Percentiles rank a stretch among this genome's conserved stretches.
Conservation (phyloP, 306 rosid genomes). For the Citrullus mucosospermus region DNA sequence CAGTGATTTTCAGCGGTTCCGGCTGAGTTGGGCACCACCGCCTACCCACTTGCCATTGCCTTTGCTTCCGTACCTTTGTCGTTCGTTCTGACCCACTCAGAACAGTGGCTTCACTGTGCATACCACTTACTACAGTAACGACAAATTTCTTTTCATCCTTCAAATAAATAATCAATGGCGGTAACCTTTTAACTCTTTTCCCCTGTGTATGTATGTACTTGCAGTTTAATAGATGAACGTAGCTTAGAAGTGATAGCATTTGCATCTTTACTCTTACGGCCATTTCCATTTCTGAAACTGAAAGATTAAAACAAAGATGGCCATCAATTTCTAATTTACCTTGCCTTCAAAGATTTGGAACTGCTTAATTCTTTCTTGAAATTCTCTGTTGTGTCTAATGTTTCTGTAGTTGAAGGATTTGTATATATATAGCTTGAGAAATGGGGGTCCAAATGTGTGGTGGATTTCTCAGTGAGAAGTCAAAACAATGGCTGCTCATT, state of each 20-base stretch:
- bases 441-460: conserved; percentile 1
- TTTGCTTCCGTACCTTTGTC: background rate
- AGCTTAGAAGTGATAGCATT: conserved; percentile 4
- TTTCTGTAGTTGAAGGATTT: background rate
- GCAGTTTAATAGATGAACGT: background rate
- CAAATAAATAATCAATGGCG: conserved; percentile 4
- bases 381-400: conserved; percentile 20
- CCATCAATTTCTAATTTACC: conserved; percentile 15
- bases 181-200: background rate
- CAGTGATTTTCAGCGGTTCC: background rate
- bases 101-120: conserved; percentile 1
- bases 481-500: conserved; percentile 33
- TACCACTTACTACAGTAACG: conserved; percentile 7
- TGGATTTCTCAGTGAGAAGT: conserved; percentile 12
- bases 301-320: background rate
- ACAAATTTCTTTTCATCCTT: background rate
- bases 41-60: background rate
- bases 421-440: background rate
- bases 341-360: conserved; percentile 61
- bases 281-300: background rate
- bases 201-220: background rate
- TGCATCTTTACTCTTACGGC: conserved; percentile 38
- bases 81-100: background rate
- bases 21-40: background rate
- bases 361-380: conserved; percentile 23